Base-by-base conservation (phyloP, 2,329 filamentous ascomycete species). In the Fusarium chaquense region DNA sequence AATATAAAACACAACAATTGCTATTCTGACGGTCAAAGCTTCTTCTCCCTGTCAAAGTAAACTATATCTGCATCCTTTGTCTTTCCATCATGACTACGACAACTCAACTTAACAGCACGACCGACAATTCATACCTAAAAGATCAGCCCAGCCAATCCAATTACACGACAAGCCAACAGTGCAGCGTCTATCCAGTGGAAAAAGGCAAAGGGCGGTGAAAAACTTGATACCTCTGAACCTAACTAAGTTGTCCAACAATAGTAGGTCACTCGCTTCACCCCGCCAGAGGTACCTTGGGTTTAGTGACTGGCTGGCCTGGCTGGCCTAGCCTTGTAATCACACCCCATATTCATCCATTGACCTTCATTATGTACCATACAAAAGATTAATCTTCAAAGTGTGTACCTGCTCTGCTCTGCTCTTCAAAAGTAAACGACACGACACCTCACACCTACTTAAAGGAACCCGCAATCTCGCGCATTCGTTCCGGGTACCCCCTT, bases 201-300 rank as follows among this genome's bases (percentile, higher is more conserved):
- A 65, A 55, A 58, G 47, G 58, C 67, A 73, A 73, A 73, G 71
- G 71, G 71, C 71, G 71, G 71, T 73, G 71, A 73, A 73, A 73
- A 73, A 62, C 60, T 58, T 55, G 66, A 72, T 64, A 70, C 65
- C 35, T 66, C 36, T 64, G 56, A 51, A 65, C 49, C 62, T 55
- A 51, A 53, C 66, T 72, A 72, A 68, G 28, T 54, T n/a, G 28
- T 70, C 65, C 68, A 70, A 70, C 68, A 70, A 71, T 51, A 58
- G 35, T 26, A 46, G 30, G 52, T 70, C 67, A 70, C 67, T 58
- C 41, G 54, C 44, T 54, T 54, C 59, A 71, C 68, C 67, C 61
- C 70, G 58, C 68, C 57, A 33, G 57, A 20, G 8, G 33, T 35
- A 40, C 16, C 8, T 20, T 40, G 12, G 36, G 36, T 40, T 18